Base-by-base conservation (phyloP, 2,329 filamentous ascomycete genomes). In the Epichloe brachyelytri region DNA sequence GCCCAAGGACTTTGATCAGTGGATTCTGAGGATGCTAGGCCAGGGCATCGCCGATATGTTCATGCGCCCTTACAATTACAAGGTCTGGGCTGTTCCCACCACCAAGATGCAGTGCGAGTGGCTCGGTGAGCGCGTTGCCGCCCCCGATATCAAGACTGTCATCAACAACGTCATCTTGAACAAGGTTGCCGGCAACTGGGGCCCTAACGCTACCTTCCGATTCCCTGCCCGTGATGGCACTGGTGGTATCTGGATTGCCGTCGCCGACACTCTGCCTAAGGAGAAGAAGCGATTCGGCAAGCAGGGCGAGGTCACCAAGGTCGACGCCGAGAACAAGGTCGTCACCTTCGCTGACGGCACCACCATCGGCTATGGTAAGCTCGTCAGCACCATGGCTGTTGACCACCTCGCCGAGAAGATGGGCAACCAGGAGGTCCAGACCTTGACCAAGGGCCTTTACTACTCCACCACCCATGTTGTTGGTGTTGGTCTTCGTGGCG, bases 1-100 rank as follows among this genome's bases (percentile, higher is more conserved):
- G 78, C 93, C 93, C 62, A 85, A 90, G 77, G 79, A 94, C 75
- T 98, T 98, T 63, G 93, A 98, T 65, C 89, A 98, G 76, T 97
- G 90, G 90, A 97, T 97, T 65, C 69, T 97, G 62, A 83, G 93
- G 63, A 94, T 86, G 76, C 90, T 86, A 74, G 93, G 93, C 63
- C 75, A 80, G 62, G 91, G 91, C 62, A 79, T 98, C 63, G 91
- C 90, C 59, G 83, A 98, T 69, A 78, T 91, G 62, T 98, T 98
- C 80, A 98, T 98, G 93, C 80, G 93, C 63, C 93, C 93, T 50
- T 98, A 98, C 80, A 98, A 98, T 82, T 98, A 85, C 83, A 98
- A 98, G 77, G 93, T 98, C 67, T 98, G 93, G 93, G 93, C 93
- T 56, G 91, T 97, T 62, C 93, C 93, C 53, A 96, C 91, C 51